Percentiles rank a stretch among this genome's conserved stretches.
Evolutionary conservation across 2,329 filamentous ascomycete species (phyloP).

Genomic region (Verruconis gallopava): DNA sequence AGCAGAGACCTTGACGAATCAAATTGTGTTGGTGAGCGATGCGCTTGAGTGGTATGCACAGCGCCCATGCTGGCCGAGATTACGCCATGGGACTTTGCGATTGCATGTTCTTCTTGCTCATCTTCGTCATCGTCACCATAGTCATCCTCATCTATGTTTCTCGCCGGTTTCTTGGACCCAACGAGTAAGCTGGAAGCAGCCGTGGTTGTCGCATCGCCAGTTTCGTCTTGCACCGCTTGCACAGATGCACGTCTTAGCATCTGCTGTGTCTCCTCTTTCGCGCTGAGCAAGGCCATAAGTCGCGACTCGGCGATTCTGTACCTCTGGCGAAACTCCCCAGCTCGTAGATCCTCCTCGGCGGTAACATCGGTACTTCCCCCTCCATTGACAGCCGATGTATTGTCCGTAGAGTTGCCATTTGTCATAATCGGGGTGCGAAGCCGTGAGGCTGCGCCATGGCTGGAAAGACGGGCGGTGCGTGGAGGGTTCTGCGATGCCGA

Average conservation of each 20-base stretch:
- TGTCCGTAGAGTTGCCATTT: constrained; percentile 26
- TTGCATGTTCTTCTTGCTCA: constrained; percentile 31
- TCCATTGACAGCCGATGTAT: constrained; percentile 15
- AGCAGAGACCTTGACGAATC: constrained; percentile 43
- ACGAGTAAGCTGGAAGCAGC: constrained; percentile 30
- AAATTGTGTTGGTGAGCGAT: constrained; percentile 28
- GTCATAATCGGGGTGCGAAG: constrained; percentile 32
- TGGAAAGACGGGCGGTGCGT: constrained; percentile 25
- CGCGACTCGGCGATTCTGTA: constrained; percentile 66
- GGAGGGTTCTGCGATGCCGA: constrained; percentile 28
- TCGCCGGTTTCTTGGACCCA: constrained; percentile 48
- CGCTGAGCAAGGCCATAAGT: constrained; percentile 62
- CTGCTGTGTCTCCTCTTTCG: constrained; percentile 21
- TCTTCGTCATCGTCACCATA: constrained; percentile 72
- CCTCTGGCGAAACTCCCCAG: constrained; percentile 56
- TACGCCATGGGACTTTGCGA: constrained; percentile 36
- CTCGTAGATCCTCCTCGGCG: constrained; percentile 33
- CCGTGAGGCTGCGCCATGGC: constrained; percentile 23
- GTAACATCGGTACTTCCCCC: constrained; percentile 28
- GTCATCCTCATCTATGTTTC: constrained; percentile 72
- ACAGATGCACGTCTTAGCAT: constrained; percentile 7
- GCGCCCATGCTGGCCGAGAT: constrained; percentile 36
- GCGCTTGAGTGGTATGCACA: constrained; percentile 52
- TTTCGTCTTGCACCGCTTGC: constrained; percentile 5
- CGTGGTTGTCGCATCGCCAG: constrained; percentile 6